These are phyloP conservation scores for Puccinia novopanici DNA, from an alignment of 1,284 basidiomycete genomes.

Conservation along the genomic window DNA sequence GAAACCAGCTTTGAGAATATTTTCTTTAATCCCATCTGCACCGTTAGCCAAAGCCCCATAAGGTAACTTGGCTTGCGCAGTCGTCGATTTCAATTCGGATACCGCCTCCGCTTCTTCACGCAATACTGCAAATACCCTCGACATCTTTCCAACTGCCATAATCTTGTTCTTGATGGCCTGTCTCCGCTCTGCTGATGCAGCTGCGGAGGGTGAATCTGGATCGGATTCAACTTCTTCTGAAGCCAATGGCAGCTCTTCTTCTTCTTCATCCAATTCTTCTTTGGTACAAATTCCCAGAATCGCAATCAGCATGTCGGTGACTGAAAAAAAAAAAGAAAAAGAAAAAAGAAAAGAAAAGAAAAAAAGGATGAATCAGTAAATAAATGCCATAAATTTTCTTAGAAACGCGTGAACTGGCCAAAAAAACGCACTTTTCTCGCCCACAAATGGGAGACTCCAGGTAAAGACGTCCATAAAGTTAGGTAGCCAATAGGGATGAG, in stretches of 20 bases:
- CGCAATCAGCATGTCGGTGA: constrained; percentile 93
- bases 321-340: constrained; percentile 61
- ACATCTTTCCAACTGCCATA: constrained; percentile 93
- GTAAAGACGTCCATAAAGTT: constrained; percentile 99
- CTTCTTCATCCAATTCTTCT: constrained; percentile 87
- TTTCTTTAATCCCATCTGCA: constrained; percentile 92
- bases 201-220: constrained; percentile 56
- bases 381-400: constrained; percentile 7
- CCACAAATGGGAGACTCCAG: constrained; percentile 97
- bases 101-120: constrained; percentile 98
- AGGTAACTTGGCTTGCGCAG: constrained; percentile 75
- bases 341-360: no score
- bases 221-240: constrained; percentile 56
- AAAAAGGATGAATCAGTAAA: no score
- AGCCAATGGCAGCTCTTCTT: constrained; percentile 64
- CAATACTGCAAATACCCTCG: constrained; percentile 89
- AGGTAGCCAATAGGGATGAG: constrained; percentile 93
- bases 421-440: constrained; percentile 87
- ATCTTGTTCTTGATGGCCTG: constrained; percentile 97
- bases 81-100: constrained; percentile 90
- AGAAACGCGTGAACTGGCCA: constrained; percentile 1
- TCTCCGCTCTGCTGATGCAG: constrained; percentile 72
- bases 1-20: constrained; percentile 75
- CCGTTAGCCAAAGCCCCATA: constrained; percentile 84
- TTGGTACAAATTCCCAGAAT: constrained; percentile 91